These are phyloP conservation scores for Hyphopichia pseudoburtonii DNA, from an alignment of 1,139 yeast genomes.

Conservation along the genomic window DNA sequence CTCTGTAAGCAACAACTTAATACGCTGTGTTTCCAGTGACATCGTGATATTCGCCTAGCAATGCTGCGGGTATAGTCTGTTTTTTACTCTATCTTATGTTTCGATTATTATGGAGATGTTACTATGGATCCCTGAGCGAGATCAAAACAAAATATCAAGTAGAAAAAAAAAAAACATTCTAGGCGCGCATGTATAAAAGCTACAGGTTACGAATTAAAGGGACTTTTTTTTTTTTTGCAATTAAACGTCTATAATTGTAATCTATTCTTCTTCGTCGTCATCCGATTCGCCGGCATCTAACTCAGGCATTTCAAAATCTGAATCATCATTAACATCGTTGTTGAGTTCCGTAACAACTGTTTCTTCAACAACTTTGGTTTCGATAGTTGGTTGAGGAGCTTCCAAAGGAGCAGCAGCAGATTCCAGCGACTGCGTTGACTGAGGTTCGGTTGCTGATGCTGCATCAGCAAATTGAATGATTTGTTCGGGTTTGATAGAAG, in stretches of 20 bases:
- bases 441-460: conserved; percentile 6
- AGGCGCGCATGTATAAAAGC: background rate
- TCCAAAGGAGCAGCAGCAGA: background rate
- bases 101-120: too few relatives aligned
- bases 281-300: conserved; percentile 31
- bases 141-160: background rate
- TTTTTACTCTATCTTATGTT: too few relatives aligned
- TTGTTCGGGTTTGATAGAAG: conserved; percentile 5
- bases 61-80: too few relatives aligned
- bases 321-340: conserved; percentile 28
- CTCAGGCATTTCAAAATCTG: conserved; percentile 62
- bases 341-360: conserved; percentile 1
- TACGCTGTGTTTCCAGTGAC: background rate
- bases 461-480: conserved; percentile 6
- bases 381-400: background rate
- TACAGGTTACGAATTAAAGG: too few relatives aligned
- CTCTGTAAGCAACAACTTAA: conserved; percentile 12
- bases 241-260: background rate
- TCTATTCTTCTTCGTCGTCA: conserved; percentile 10
- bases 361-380: conserved; percentile 1
- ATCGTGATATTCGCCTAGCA: too few relatives aligned
- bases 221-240: too few relatives aligned
- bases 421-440: conserved; percentile 6
- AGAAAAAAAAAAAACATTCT: background rate
- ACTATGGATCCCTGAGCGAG: too few relatives aligned